Conservation (phyloP, 2,329 filamentous ascomycete species). For the Colletotrichum limetticola region DNA sequence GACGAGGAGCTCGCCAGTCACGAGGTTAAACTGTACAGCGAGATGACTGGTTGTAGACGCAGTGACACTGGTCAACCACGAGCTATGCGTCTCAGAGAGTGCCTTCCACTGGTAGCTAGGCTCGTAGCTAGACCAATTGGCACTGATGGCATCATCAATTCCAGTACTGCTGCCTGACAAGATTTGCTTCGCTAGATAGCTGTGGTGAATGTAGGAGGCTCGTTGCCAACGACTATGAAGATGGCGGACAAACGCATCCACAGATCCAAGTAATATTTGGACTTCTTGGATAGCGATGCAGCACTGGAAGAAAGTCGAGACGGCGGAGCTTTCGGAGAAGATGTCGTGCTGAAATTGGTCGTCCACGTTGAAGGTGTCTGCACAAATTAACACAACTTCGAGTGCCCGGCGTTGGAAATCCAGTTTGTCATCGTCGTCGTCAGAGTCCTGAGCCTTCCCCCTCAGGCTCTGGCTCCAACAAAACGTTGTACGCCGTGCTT, state of each 20-base stretch:
- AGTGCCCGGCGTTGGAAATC: conserved; percentile 46
- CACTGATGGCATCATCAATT: background rate
- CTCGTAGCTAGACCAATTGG: background rate
- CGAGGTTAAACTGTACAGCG: conserved; percentile 58
- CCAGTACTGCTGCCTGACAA: background rate
- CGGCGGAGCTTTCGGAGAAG: conserved; percentile 38
- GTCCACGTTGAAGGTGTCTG: conserved; percentile 57
- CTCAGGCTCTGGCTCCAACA: conserved; percentile 52
- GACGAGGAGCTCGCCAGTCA: conserved; percentile 63
- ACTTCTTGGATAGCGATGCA: conserved; percentile 49
- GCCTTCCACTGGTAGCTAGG: background rate
- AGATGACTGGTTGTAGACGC: conserved; percentile 19
- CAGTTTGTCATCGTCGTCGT: conserved; percentile 41
- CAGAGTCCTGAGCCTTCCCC: conserved; percentile 37
- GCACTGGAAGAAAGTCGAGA: conserved; percentile 48
- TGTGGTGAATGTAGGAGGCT: background rate
- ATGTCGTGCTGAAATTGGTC: conserved; percentile 36
- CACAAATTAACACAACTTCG: conserved; percentile 54
- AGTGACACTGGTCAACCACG: background rate
- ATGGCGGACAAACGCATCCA: background rate
- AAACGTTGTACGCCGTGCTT: conserved; percentile 46
- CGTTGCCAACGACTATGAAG: conserved; percentile 8
- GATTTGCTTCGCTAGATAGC: background rate
- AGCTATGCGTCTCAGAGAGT: background rate
- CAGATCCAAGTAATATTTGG: background rate